Evolutionary conservation across 2,329 filamentous ascomycete species (phyloP).

Genomic region (Tolypocladium nubicola): DNA sequence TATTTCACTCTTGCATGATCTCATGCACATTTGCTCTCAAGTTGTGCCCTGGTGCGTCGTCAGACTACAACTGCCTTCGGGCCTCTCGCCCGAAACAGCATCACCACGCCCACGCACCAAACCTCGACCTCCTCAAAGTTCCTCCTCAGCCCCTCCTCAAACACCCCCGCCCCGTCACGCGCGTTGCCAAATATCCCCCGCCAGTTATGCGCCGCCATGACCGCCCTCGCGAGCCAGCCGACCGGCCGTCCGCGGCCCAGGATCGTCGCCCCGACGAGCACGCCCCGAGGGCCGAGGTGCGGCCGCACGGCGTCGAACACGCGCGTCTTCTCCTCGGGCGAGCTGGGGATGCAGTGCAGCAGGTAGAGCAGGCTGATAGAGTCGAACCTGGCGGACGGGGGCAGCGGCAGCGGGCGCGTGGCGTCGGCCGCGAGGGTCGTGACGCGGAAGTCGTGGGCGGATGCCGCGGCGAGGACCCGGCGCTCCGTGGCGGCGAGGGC

Average conservation of each 20-base stretch:
- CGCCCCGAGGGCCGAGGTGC: constrained; percentile 9
- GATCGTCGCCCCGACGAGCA: constrained; percentile 15
- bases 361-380: constrained; percentile 21
- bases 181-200: constrained; percentile 27
- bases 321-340: constrained; percentile 8
- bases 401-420: constrained; percentile 19
- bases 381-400: constrained; percentile 17
- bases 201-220: constrained; percentile 22
- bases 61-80: constrained; percentile 8
- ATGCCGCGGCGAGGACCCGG: too few species aligned
- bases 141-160: constrained; percentile 20
- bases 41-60: too few species aligned
- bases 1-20: too few species aligned
- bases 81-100: constrained; percentile 25
- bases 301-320: constrained; percentile 7
- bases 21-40: too few species aligned
- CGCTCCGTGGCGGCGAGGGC: constrained; percentile 12
- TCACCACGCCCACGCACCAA: constrained; percentile 23
- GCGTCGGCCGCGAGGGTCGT: constrained; percentile 25
- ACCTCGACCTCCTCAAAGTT: constrained; percentile 28
- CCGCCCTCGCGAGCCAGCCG: constrained; percentile 6
- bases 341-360: constrained; percentile 15
- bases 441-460: constrained; percentile 11
- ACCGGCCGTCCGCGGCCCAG: constrained; percentile 7
- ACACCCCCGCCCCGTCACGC: constrained; percentile 21